A percentile compares a stretch with the other conserved stretches of the same genome.
These are phyloP conservation scores for Arabidopsis arenosa DNA, from an alignment of 345 rosid species.

Conservation along the genomic window DNA sequence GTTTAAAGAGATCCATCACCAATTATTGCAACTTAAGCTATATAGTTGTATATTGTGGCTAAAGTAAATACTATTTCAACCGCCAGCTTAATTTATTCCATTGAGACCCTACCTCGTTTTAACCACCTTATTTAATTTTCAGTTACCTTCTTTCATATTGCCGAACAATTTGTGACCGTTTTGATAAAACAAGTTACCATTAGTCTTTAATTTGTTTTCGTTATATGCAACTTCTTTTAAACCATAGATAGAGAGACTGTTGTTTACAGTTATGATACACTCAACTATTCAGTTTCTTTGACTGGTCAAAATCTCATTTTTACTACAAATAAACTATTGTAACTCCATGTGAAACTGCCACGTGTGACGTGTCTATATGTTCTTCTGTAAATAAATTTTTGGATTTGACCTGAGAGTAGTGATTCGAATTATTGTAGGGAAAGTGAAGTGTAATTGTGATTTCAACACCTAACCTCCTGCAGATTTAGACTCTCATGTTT, in stretches of 20 bases:
- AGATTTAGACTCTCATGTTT: slow-evolving; percentile 9
- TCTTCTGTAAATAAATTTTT: slow-evolving; percentile 1
- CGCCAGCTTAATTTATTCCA: neutral
- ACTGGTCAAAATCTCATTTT: slow-evolving; percentile 36
- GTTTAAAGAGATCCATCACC: slow-evolving; percentile 12
- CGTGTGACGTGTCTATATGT: neutral
- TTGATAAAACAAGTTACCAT: neutral
- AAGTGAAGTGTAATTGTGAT: slow-evolving; percentile 30
- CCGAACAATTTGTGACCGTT: neutral
- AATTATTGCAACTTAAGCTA: slow-evolving; percentile 6
- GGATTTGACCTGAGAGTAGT: slow-evolving; percentile 24
- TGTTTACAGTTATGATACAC: slow-evolving; percentile 31
- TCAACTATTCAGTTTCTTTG: slow-evolving; percentile 31
- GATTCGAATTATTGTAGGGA: slow-evolving; percentile 12
- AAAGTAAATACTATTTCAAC: slow-evolving; percentile 23
- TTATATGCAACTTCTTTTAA: neutral
- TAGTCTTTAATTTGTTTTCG: too few species aligned
- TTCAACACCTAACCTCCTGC: slow-evolving; percentile 33
- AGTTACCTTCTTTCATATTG: neutral
- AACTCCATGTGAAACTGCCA: slow-evolving; percentile 30
- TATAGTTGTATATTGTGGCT: slow-evolving; percentile 6
- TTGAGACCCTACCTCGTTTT: neutral
- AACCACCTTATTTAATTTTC: neutral
- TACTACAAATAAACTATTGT: slow-evolving; percentile 10
- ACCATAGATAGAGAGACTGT: neutral